Base-by-base conservation (phyloP, 495 filamentous ascomycete species). In the Podospora sp. region DNA sequence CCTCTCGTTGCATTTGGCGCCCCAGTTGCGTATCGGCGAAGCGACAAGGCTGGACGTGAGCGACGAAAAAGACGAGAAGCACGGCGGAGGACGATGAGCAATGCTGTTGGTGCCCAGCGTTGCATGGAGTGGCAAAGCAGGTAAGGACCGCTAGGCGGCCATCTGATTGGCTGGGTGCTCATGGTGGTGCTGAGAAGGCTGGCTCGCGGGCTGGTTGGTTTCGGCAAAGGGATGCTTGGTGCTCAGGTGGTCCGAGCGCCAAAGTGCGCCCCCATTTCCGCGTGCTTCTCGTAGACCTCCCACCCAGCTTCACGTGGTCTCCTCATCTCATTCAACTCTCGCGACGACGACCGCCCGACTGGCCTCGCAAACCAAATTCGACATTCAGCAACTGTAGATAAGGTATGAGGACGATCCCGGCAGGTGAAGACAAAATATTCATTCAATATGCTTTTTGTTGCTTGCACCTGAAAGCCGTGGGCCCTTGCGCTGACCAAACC, bases 291-390 rank as follows among this genome's bases (percentile, higher is more conserved):
- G 60, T 62, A 46, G 64, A 67, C 66, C 59, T 61, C 51, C 62
- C 64, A 53, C 65, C 69, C 70, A 68, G 68, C 69, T 69, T 77
- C 73, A 75, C 75, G 73, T 77, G 73, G 74, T 75, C 73, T 74
- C 26, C 70, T 22, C 52, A 59, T 66, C 71, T 71, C 71, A 64
- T 52, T 60, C 75, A 75, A 69, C 69, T 73, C 72, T 66, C 64
- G 20, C 49, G 56, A 70, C 68, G 40, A 67, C 62, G 21, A 67
- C 64, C 56, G 24, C 65, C 29, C 51, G 55, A 24, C 63, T 24
- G 26, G 49, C 27, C 27, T 36, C 58, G 60, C 25, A 63, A 64
- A 26, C 49, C 12, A n/a, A 50, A 46, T 57, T 12, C 65, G 35
- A 59, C 63, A 60, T 53, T 67, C 52, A 7, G 22, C 6, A 21